Base-by-base conservation (phyloP, 331 rosid genomes). In the Ulmus americana region DNA sequence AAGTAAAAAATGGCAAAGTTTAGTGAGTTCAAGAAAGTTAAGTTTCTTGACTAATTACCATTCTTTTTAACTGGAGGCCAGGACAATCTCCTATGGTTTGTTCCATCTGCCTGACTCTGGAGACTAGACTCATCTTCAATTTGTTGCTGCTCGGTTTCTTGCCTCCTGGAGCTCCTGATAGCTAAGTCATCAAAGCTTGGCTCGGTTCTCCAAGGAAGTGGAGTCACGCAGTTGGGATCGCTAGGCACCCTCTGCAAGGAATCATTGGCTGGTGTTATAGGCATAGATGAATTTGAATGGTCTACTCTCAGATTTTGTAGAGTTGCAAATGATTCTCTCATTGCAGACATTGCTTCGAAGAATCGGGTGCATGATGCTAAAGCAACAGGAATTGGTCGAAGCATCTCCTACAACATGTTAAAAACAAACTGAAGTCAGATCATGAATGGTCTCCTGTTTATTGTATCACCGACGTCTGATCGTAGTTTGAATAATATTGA, bases 311-410 rank as follows among this genome's bases (percentile, higher is more conserved):
- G 82, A 71, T 89, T 79, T 55, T 94, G 91, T 53, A 94, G 95
- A 11, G 97, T 74, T 44, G 97, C 84, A 76, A 94, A 89, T 7
- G 95, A 92, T 71, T 92, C 98, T 75, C 97, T 84, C 86, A 87
- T 94, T 38, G 98, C 97, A 53, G 90, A 87, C 97, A 94, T 94
- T 72, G 98, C 97, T 83, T 90, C 95, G 43, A 94, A 89, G 67
- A 89, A 94, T 60, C 95, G 79, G 42, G 97, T 87, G 81, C 98
- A 89, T 8, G 97, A 89, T 63, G 97, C 97, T 65, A 89, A 79
- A 15, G 98, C 97, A 42, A 85, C 85, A 11, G 97, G 98, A 66
- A 94, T 94, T 9, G 98, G 97, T 20, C 95, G 95, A 67, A 94
- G 97, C 95, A 89, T 94, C 78, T 94, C 97, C 95, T 89, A 73